phyloP scores from a whole-genome alignment of 2,329 filamentous ascomycete species.

The Fusarium ramigenum region DNA sequence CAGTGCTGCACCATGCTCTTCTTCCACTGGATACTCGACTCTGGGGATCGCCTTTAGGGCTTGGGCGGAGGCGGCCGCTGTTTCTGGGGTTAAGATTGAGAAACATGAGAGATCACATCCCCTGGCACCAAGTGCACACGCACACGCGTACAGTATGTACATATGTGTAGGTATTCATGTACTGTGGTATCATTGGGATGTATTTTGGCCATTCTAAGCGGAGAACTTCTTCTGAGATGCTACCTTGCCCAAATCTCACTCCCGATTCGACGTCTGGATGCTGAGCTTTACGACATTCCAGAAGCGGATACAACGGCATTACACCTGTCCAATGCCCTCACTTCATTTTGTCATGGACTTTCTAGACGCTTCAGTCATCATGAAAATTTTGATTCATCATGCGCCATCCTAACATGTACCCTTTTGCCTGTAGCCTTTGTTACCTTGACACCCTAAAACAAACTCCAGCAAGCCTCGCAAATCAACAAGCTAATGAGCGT shows the following conservation, averaged over 20 bases:
- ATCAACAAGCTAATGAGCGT: slow-evolving; percentile 20
- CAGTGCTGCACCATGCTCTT: slow-evolving; percentile 2
- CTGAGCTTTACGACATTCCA: slow-evolving; percentile 4
- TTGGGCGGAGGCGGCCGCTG: slow-evolving; percentile 13
- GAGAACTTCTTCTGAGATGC: slow-evolving; percentile 6
- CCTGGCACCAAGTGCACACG: background rate
- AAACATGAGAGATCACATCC: slow-evolving; percentile 11
- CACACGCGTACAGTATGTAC: background rate
- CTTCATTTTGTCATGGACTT: slow-evolving; percentile 1
- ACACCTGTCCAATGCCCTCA: background rate
- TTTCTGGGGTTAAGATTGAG: slow-evolving; percentile 6
- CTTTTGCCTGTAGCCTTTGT: slow-evolving; percentile 10
- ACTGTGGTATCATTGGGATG: background rate
- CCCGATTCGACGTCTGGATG: background rate
- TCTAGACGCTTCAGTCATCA: slow-evolving; percentile 2
- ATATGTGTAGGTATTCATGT: background rate
- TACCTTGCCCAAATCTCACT: slow-evolving; percentile 11
- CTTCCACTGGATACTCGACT: background rate
- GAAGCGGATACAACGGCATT: slow-evolving; percentile 1
- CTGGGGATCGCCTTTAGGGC: background rate
- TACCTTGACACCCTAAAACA: background rate
- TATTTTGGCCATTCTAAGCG: background rate
- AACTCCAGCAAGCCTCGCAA: slow-evolving; percentile 20
- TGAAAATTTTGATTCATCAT: slow-evolving; percentile 6
- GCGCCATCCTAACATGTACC: slow-evolving; percentile 16